Base-by-base conservation (phyloP, 768 basidiomycete species). In the Trametes coccinea region DNA sequence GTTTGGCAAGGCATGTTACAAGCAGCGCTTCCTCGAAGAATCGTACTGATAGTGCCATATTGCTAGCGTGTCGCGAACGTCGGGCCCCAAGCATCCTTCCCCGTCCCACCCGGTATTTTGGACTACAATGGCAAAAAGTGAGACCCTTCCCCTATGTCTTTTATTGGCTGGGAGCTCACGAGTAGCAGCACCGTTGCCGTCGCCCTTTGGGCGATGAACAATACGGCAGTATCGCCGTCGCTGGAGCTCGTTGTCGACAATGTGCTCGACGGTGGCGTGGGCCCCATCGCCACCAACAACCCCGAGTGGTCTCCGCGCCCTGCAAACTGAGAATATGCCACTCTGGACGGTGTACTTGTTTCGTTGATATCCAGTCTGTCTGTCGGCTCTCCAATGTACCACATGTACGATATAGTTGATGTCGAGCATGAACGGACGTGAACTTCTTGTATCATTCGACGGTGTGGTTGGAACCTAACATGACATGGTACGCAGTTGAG, bases 101-200 rank as follows among this genome's bases (percentile, higher is more conserved):
- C 92, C 1, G 90, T 93, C 5, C 92, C 89, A 47, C 82, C 89
- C 70, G 92, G 92, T 2, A 91, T 93, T 41, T 70, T 93, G 52
- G 75, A 92, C 67, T 90, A 89, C 66, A 77, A 77, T 34, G 92
- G 91, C 40, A 73, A 74, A 63, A 92, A 92, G 90, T 90, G 70
- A 65, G 84, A 70, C 40, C 31, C 13, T 8, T 4, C 13, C 6
- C n/a, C 7, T 10, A n/a, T 45, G 43, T 27, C 27, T 29, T 4
- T 31, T 22, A 27, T 17, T 4, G 4, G 17, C 8, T 7, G 14
- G 3, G 40, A 2, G 5, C 51, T 53, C 1, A 53, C 51, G 17
- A 1, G 16, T 3, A 14, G 13, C 34, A 72, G 71, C 59, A 70
- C 70, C 3, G 65, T 78, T 22, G 76, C 84, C 1, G 80, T 92